A percentile compares a stretch with the other conserved stretches of the same genome.
phyloP scores from a whole-genome alignment of 2,329 filamentous ascomycete genomes.

The Cladosporium oxysporum region DNA sequence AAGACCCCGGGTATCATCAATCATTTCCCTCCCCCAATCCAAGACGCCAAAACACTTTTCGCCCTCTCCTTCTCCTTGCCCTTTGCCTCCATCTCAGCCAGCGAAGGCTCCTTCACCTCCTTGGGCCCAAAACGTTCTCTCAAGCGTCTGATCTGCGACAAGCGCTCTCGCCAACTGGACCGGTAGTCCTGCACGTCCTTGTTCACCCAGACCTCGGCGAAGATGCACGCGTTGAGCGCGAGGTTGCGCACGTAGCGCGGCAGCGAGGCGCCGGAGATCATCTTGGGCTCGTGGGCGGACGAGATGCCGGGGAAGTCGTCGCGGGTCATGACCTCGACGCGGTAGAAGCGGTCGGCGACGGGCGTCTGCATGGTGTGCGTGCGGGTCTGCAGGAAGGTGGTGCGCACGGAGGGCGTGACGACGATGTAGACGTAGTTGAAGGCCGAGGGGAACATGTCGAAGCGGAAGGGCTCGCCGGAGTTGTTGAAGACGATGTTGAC shows the following conservation, averaged over 20 bases:
- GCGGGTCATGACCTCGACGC: slow-evolving; percentile 85
- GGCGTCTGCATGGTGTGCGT: slow-evolving; percentile 43
- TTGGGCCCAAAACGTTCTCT: slow-evolving; percentile 58
- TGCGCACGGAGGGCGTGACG: slow-evolving; percentile 81
- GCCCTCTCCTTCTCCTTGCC: slow-evolving; percentile 19
- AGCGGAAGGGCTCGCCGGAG: slow-evolving; percentile 80
- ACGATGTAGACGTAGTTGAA: slow-evolving; percentile 98
- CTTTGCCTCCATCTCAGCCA: not conserved
- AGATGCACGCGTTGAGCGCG: slow-evolving; percentile 90
- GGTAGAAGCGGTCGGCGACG: slow-evolving; percentile 65
- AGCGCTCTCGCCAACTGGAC: slow-evolving; percentile 84
- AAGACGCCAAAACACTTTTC: slow-evolving; percentile 21
- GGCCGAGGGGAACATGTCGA: slow-evolving; percentile 81
- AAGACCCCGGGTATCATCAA: slow-evolving; percentile 19
- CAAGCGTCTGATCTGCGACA: slow-evolving; percentile 80
- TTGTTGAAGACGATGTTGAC: slow-evolving; percentile 99
- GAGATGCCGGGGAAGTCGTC: slow-evolving; percentile 90
- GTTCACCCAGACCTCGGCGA: slow-evolving; percentile 83
- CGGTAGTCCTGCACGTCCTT: slow-evolving; percentile 71
- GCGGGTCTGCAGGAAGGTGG: slow-evolving; percentile 70
- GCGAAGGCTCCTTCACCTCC: not conserved
- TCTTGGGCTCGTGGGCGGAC: slow-evolving; percentile 83
- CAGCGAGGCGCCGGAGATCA: slow-evolving; percentile 79
- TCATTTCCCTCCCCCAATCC: slow-evolving; percentile 21
- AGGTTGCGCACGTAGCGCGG: slow-evolving; percentile 84